Conservation (phyloP, 2,329 filamentous ascomycete species). For the Cytospora schulzeri region DNA sequence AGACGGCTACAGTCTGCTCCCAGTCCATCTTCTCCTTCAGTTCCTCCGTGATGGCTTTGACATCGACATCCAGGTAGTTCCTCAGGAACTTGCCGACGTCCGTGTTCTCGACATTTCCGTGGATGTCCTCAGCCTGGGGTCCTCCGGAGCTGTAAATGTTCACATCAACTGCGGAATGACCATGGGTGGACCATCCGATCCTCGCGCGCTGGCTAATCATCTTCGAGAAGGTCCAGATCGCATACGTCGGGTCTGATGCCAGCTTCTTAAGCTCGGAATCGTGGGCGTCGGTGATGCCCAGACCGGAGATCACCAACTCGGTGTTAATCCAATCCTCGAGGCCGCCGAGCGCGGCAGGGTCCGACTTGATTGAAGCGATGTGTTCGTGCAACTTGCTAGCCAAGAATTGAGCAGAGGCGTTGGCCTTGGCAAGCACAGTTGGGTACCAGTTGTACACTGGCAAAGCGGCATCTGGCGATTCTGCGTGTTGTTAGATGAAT, state of each 20-base stretch:
- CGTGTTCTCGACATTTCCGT: constrained; percentile 93
- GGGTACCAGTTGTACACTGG: constrained; percentile 79
- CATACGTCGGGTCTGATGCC: constrained; percentile 56
- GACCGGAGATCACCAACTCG: constrained; percentile 65
- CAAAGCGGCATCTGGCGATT: constrained; percentile 39
- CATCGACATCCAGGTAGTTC: constrained; percentile 77
- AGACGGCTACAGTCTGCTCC: constrained; percentile 24
- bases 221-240: constrained; percentile 68
- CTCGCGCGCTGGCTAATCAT: constrained; percentile 88
- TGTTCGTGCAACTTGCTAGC: constrained; percentile 63
- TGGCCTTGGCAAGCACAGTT: constrained; percentile 71
- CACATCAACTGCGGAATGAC: constrained; percentile 90
- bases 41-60: constrained; percentile 76
- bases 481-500: constrained; percentile 13
- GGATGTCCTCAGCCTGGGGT: constrained; percentile 62
- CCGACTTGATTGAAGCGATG: constrained; percentile 45
- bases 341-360: constrained; percentile 38
- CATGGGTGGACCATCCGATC: constrained; percentile 92
- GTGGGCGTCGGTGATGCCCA: constrained; percentile 76
- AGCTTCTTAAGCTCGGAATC: constrained; percentile 71
- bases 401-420: constrained; percentile 76
- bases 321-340: constrained; percentile 68
- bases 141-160: constrained; percentile 88
- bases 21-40: constrained; percentile 58
- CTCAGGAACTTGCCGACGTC: constrained; percentile 84